phyloP scores from a whole-genome alignment of 164 flowering plant genomes.

The Dillenia suffruticosa region DNA sequence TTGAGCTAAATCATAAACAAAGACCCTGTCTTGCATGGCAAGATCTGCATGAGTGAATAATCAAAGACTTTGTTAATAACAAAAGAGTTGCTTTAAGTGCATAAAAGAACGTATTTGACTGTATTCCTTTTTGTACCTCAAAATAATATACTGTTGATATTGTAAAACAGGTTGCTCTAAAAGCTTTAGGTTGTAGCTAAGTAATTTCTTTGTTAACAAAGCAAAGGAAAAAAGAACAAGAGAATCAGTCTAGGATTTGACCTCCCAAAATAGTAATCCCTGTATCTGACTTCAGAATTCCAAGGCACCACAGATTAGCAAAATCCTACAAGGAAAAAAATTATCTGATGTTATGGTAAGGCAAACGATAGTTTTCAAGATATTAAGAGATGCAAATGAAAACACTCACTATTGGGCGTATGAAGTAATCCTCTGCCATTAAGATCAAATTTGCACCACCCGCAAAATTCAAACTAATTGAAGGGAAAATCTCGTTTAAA shows the following conservation, averaged over 20 bases:
- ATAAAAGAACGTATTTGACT: too few species aligned
- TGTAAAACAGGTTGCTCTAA: too few species aligned
- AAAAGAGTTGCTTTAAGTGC: too few species aligned
- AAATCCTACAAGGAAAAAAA: constrained; percentile 41
- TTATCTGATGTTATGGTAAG: too few species aligned
- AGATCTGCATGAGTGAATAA: constrained; percentile 55
- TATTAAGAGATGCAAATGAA: too few species aligned
- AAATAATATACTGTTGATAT: too few species aligned
- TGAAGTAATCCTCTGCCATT: constrained; percentile 75
- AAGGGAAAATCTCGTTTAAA: constrained; percentile 59
- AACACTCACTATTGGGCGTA: constrained; percentile 53
- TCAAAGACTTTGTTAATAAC: too few species aligned
- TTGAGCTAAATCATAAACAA: constrained; percentile 80
- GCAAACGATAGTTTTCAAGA: too few species aligned
- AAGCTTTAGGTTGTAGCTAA: too few species aligned
- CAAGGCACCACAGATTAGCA: constrained; percentile 82
- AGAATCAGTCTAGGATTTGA: constrained; percentile 14
- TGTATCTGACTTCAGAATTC: constrained; percentile 73
- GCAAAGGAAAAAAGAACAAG: neutral
- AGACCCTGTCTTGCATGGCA: constrained; percentile 81
- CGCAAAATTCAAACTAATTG: constrained; percentile 69
- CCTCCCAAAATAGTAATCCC: constrained; percentile 91
- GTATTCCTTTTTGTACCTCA: too few species aligned
- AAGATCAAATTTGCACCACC: constrained; percentile 76
- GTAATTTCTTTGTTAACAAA: too few species aligned